Base-by-base conservation (phyloP, 1,284 basidiomycete species). In the Sanguinoderma infundibulare region DNA sequence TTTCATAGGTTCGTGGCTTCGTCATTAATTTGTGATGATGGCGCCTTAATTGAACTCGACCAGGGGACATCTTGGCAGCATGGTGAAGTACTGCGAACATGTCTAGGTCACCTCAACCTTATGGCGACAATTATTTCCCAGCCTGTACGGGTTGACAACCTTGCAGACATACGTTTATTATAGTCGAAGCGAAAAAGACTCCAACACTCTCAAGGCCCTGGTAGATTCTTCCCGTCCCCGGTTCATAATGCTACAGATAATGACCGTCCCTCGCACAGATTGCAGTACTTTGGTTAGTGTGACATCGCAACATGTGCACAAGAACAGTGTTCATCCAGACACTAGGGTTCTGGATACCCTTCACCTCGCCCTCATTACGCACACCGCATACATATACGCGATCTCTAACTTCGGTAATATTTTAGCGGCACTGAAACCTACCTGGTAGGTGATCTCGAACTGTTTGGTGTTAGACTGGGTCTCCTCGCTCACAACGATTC, bases 281-380 rank as follows among this genome's bases (percentile, higher is more conserved):
- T 30, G 46, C 17, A 26, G 10, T 49, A 26, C 46, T 49, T 49
- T 49, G 46, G 46, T 49, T 28, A 9, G 46, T 49, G 44, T 15
- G 17, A 17, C 17, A 10, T 28, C 5, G 24, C 7, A 30, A 26
- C 26, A 26, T 3, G 10, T 42, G 40, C 14, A 17, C 28, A 49
- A 32, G 28, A 49, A 7, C 46, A 1, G n/a, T 17, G 6, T 32
- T 49, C 28, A 49, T 20, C 30, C 28, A 32, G n/a, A 20, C 7
- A n/a, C 5, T 22, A 67, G 65, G 65, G 1, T 59, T n/a, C 54
- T 64, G 6, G 65, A 67, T 24, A 54, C 52, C 1, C 10, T 59
- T 2, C 65, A 67, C 39, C 38, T 62, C 2, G 24, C 32, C 10
- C 50, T 64, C 39, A 58, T 64, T 12, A 50, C 61, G 4, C 63